Percentiles rank a stretch among this genome's conserved stretches.
Evolutionary conservation across 306 rosid genomes (phyloP).

Genomic region (Delonix regia): DNA sequence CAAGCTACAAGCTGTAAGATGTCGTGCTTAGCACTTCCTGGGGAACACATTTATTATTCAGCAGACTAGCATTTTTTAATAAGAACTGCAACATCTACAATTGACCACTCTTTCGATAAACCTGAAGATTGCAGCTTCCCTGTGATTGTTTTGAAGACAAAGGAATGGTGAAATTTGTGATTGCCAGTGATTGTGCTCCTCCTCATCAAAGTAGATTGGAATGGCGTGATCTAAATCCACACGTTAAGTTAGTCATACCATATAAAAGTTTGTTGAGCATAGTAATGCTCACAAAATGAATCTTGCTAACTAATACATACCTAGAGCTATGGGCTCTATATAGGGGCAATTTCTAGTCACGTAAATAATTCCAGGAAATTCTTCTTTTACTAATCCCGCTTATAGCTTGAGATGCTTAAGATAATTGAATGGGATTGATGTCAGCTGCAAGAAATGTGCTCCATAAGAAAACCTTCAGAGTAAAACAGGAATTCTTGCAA

Average conservation of each 20-base stretch:
- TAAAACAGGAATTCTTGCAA: background rate
- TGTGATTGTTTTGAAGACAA: background rate
- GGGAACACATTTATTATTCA: too few relatives aligned
- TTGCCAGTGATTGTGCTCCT: background rate
- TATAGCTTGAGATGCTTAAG: background rate
- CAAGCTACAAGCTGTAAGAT: too few relatives aligned
- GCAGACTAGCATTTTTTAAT: too few relatives aligned
- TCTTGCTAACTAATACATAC: background rate
- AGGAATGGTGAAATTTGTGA: background rate
- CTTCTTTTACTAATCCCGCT: background rate
- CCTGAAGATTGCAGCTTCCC: too few relatives aligned
- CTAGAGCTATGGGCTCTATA: background rate
- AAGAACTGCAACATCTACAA: too few relatives aligned
- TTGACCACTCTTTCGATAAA: too few relatives aligned
- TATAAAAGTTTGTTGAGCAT: background rate
- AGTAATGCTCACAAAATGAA: background rate
- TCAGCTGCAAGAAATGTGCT: too few relatives aligned
- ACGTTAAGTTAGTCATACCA: background rate
- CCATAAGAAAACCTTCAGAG: slow-evolving; percentile 5
- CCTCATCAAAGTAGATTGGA: background rate
- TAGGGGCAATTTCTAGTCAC: background rate
- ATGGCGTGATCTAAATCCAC: background rate
- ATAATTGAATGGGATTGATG: background rate
- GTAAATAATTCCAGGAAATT: background rate
- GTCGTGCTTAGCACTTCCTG: background rate